Evolutionary conservation across 1,284 basidiomycete genomes (phyloP).

Genomic region (Tausonia pullulans): DNA sequence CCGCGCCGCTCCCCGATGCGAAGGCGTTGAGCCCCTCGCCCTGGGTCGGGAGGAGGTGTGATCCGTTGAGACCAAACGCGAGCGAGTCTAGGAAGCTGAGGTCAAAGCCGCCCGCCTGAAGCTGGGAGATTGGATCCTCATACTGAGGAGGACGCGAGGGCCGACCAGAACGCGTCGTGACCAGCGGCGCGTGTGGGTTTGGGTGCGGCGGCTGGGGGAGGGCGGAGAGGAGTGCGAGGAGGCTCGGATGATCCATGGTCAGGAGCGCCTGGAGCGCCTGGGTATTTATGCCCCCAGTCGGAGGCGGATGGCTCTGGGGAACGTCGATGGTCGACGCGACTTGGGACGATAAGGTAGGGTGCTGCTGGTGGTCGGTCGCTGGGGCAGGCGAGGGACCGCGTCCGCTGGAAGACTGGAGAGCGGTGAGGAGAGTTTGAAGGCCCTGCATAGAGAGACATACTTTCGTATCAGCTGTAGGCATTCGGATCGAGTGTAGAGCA

Average conservation of each 20-base stretch:
- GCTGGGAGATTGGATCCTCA: not conserved
- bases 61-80: too few relatives aligned
- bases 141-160: conserved; percentile 7
- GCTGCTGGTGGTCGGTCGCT: not conserved
- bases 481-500: too few relatives aligned
- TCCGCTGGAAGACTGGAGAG: not conserved
- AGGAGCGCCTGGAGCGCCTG: conserved; percentile 1
- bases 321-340: not conserved
- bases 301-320: not conserved
- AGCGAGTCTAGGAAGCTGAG: too few relatives aligned
- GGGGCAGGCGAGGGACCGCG: not conserved
- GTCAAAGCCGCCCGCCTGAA: not conserved
- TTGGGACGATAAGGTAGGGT: not conserved
- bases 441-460: not conserved
- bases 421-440: not conserved
- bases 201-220: not conserved
- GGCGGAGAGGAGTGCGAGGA: not conserved
- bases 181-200: not conserved
- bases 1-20: too few relatives aligned
- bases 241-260: not conserved
- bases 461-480: too few relatives aligned
- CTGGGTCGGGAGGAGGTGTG: too few relatives aligned
- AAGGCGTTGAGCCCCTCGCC: too few relatives aligned
- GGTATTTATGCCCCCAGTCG: not conserved
- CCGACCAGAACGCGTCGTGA: not conserved